These are phyloP conservation scores for Lachnum nothofagi DNA, from an alignment of 2,329 filamentous ascomycete genomes.

Conservation along the genomic window DNA sequence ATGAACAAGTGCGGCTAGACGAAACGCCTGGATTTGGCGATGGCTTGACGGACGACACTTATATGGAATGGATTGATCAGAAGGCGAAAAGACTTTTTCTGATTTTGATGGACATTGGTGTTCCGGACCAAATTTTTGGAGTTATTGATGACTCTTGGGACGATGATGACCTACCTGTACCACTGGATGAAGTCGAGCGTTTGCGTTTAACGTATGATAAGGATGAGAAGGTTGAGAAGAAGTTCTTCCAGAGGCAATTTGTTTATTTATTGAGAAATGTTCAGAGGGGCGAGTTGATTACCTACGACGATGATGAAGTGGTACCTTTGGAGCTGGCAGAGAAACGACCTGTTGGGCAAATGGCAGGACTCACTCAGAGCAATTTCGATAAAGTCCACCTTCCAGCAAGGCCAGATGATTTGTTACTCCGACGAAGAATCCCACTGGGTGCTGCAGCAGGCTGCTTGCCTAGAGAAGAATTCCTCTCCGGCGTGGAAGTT, in stretches of 20 bases:
- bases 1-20: slow-evolving; percentile 59
- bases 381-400: slow-evolving; percentile 57
- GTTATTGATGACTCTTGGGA: slow-evolving; percentile 73
- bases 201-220: slow-evolving; percentile 55
- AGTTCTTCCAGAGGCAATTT: slow-evolving; percentile 67
- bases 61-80: slow-evolving; percentile 71
- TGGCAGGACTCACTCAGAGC: slow-evolving; percentile 35
- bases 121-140: slow-evolving; percentile 69
- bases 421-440: slow-evolving; percentile 55
- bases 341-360: slow-evolving; percentile 43
- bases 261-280: slow-evolving; percentile 63
- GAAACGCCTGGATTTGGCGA: slow-evolving; percentile 61
- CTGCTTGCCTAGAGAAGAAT: slow-evolving; percentile 47
- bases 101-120: slow-evolving; percentile 62
- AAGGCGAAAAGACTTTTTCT: slow-evolving; percentile 67
- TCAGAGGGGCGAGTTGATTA: slow-evolving; percentile 53
- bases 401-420: slow-evolving; percentile 53
- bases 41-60: slow-evolving; percentile 63
- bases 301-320: slow-evolving; percentile 62
- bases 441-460: slow-evolving; percentile 44
- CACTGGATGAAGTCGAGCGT: slow-evolving; percentile 58
- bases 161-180: slow-evolving; percentile 67
- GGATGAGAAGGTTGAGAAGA: slow-evolving; percentile 60
- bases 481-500: slow-evolving; percentile 55
- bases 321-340: slow-evolving; percentile 65